Percentiles rank a stretch among this genome's conserved stretches.
These are phyloP conservation scores for Thielaviopsis euricoi DNA, from an alignment of 2,329 filamentous ascomycete species.

Conservation along the genomic window DNA sequence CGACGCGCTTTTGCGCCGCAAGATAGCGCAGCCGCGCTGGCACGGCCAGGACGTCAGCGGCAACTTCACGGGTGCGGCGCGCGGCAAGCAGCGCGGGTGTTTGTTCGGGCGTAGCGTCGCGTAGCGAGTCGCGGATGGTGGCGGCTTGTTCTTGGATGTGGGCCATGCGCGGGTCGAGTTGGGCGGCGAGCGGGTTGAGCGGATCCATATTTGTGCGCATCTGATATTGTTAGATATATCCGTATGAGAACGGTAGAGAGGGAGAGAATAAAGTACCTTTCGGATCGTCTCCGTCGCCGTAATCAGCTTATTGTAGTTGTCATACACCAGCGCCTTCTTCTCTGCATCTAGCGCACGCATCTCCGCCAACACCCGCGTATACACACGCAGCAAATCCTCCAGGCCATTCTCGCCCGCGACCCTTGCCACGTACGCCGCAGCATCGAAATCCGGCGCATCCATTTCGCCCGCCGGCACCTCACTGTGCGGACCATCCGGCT, in stretches of 20 bases:
- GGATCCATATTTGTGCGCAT: conserved; percentile 75
- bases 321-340: conserved; percentile 91
- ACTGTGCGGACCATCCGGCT: conserved; percentile 20
- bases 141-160: conserved; percentile 52
- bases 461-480: conserved; percentile 54
- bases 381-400: conserved; percentile 51
- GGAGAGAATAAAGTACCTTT: conserved; percentile 30
- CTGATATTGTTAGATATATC: conserved; percentile 18
- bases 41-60: conserved; percentile 43
- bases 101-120: conserved; percentile 29
- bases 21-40: conserved; percentile 42
- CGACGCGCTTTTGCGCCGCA: conserved; percentile 39
- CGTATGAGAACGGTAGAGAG: neutral
- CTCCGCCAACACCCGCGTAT: conserved; percentile 59
- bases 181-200: conserved; percentile 55
- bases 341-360: conserved; percentile 85
- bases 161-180: conserved; percentile 54
- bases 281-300: conserved; percentile 92
- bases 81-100: conserved; percentile 17
- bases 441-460: conserved; percentile 56
- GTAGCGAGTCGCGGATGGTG: conserved; percentile 35
- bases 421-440: conserved; percentile 47
- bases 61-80: conserved; percentile 36
- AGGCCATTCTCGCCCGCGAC: conserved; percentile 47
- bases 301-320: conserved; percentile 96